Conservation (phyloP, 164 flowering plant genomes). For the Santalum album region DNA sequence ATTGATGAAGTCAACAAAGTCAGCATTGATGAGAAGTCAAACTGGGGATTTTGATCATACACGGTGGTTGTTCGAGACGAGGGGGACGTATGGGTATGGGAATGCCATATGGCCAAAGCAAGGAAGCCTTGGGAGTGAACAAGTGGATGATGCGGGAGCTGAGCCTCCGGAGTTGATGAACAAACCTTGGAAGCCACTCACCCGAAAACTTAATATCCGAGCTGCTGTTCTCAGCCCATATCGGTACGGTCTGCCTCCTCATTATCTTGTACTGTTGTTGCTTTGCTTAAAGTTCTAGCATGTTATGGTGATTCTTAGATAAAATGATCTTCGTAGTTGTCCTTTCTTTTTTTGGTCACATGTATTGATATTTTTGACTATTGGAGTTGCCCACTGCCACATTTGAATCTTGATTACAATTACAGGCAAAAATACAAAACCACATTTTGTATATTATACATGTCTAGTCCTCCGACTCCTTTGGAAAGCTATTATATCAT, state of each 20-base stretch:
- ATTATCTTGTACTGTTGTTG: not conserved
- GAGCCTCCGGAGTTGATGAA: constrained; percentile 46
- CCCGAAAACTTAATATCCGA: constrained; percentile 60
- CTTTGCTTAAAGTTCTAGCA: not conserved
- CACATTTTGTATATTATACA: no score
- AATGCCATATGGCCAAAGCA: constrained; percentile 81
- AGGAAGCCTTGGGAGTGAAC: constrained; percentile 29
- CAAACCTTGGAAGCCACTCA: constrained; percentile 85
- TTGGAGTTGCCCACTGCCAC: no score
- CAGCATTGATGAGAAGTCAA: constrained; percentile 59
- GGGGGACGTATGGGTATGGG: constrained; percentile 81
- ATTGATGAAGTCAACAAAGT: constrained; percentile 58
- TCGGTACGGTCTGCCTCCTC: constrained; percentile 27
- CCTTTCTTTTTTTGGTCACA: no score
- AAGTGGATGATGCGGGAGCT: constrained; percentile 22
- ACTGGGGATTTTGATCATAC: constrained; percentile 79
- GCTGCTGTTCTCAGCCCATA: constrained; percentile 74
- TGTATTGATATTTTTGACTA: no score
- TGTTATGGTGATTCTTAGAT: not conserved
- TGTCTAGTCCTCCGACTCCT: no score
- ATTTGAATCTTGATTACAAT: no score
- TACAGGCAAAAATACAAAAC: no score
- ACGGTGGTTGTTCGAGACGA: constrained; percentile 72
- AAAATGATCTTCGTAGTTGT: no score
- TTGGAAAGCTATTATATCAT: no score